Evolutionary conservation across 306 rosid genomes (phyloP).

Genomic region (Trichosanthes truncata): DNA sequence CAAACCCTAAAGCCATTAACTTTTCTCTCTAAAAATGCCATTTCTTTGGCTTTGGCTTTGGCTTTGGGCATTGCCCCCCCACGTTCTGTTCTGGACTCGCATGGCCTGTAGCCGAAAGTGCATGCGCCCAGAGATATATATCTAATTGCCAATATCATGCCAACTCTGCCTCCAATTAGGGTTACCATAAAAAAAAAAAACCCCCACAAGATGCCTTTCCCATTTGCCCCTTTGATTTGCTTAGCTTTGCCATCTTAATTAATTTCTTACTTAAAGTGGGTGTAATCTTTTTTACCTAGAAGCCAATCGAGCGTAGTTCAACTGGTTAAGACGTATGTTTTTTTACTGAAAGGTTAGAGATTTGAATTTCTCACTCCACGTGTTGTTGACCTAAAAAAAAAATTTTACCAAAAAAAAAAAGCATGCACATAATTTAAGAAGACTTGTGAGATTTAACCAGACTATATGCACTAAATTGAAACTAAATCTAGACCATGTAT

Average conservation of each 20-base stretch:
- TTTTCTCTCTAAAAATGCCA: not conserved
- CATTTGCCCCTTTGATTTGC: not conserved
- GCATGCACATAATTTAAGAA: too few relatives aligned
- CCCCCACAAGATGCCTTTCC: not conserved
- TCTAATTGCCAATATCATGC: not conserved
- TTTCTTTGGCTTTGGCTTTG: not conserved
- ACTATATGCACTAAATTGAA: too few relatives aligned
- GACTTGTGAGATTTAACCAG: not conserved
- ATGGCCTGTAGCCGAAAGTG: slow-evolving; percentile 12
- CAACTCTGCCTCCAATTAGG: slow-evolving; percentile 3
- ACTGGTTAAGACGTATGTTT: too few relatives aligned
- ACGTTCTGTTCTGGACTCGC: not conserved
- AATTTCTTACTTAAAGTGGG: not conserved
- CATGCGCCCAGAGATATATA: not conserved
- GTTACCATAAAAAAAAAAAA: not conserved
- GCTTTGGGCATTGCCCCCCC: not conserved
- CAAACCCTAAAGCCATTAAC: not conserved
- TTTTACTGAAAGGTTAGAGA: too few relatives aligned
- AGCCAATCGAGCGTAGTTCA: too few relatives aligned
- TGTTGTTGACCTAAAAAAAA: too few relatives aligned
- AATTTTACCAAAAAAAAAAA: too few relatives aligned
- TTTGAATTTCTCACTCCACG: too few relatives aligned
- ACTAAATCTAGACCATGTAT: too few relatives aligned
- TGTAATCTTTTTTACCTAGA: not conserved
- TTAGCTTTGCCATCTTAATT: not conserved